Evolutionary conservation across 108 stramenopile species (phyloP), one percentile per base, ranked within the genome.

Genomic region (Cyclostephanos tholiformis): DNA sequence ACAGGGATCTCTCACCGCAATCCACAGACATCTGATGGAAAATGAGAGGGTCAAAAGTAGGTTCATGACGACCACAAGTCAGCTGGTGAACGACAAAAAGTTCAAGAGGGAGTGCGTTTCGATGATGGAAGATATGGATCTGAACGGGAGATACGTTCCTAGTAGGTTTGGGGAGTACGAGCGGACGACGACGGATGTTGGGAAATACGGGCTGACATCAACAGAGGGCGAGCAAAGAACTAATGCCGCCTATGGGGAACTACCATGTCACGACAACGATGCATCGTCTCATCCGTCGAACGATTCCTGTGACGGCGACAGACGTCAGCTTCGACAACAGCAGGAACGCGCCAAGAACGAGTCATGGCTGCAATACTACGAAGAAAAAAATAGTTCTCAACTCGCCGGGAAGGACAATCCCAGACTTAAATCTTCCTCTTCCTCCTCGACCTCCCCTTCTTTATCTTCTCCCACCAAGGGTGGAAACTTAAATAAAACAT

Each of bases 31-130:
- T 20, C 41, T 77, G 11, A 53, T 63, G n/a, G 55, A 62, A 38
- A 30, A 82, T 22, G 63, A 61, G 44, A 16, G 36, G 27, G 17
- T 73, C 9, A 67, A 72, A 51, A 25, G 35, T 46, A 51, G 65
- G 0, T 74, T 80, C 55, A 69, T 80, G 72, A 72, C 38, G 27
- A 67, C 39, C 5, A 56, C 39, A 22, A 73, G 71, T 67, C 80
- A 82, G 43, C 60, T 82, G 58, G 76, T 72, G 60, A 77, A 77
- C 77, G 80, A 82, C 55, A 65, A 67, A 30, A 20, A 67, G 36
- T 63, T 61, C 7, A 43, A 16, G 53, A 82, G 72, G 55, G 76
- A 72, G 30, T 56, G 67, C 4, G 29, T 36, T 36, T 11, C 22
- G 55, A 22, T 39, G 32, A 38, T 12, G 56, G 25, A 26, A 36